Evolutionary conservation across 2,329 filamentous ascomycete species (phyloP), one percentile per base, ranked within the genome.

Genomic region (Paracamarosporium sp.): DNA sequence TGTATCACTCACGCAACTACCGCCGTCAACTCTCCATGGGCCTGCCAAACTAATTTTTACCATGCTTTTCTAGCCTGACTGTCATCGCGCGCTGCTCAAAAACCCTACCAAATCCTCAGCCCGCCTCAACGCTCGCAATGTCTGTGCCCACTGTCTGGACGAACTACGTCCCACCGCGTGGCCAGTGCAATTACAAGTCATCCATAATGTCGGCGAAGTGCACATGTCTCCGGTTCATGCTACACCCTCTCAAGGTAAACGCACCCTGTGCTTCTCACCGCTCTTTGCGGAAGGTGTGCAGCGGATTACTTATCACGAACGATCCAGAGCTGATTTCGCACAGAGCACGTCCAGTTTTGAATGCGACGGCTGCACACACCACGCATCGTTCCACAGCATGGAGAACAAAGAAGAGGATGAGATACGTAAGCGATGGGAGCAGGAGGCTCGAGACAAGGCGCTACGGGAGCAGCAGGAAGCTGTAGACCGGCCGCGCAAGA

Each of bases 331-430:
- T 55, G 27, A 59, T 47, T 27, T 33, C 46, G 36, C 46, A 55
- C 40, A 76, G 80, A 78, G 78, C 11, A 72, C 81, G 9, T 82
- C 81, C 0, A 81, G 78, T 6, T 86, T 82, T 72, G 81, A 83
- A 60, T 85, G 83, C 68, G 83, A 86, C 66, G 83, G 83, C 47
- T 86, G 83, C 62, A 71, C 69, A 28, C 83, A 86, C 66, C 83
- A 86, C 63, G 83, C 83, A 6, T 81, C 78, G 11, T 85, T 83
- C 61, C 83, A 86, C 69, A 78, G 69, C 50, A 78, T 86, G 74
- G 81, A 84, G 59, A 85, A 83, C 55, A 73, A 76, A n/a, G 64
- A 69, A 9, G 82, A 84, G 46, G 79, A 83, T 51, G 81, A 79
- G 41, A 73, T 81, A 5, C 68, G 79, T 25, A 75, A 76, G 66